Evolutionary conservation across 2,329 filamentous ascomycete species (phyloP).

Genomic region (Lachnellula cervina): DNA sequence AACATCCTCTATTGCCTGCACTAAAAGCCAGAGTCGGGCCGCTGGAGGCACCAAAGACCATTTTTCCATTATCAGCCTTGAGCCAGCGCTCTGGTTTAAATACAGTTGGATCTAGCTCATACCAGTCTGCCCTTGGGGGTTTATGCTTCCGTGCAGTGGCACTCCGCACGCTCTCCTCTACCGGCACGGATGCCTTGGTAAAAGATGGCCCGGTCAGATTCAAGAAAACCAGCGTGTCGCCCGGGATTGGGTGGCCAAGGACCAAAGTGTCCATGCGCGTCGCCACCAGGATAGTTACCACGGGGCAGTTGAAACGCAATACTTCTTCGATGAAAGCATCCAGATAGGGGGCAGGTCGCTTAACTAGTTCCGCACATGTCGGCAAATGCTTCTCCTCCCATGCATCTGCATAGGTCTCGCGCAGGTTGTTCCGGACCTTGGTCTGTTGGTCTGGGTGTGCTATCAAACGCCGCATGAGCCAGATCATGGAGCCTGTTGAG

Average conservation of each 20-base stretch:
- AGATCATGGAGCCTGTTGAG: neutral
- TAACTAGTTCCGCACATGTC: neutral
- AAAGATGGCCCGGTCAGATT: conserved; percentile 12
- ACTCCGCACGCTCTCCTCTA: conserved; percentile 23
- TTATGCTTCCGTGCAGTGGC: neutral
- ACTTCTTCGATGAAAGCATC: conserved; percentile 25
- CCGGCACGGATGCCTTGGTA: conserved; percentile 15
- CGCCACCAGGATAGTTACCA: conserved; percentile 29
- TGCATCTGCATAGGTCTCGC: neutral
- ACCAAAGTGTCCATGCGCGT: conserved; percentile 30
- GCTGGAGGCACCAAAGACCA: conserved; percentile 31
- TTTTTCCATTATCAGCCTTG: conserved; percentile 4
- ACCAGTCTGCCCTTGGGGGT: conserved; percentile 26
- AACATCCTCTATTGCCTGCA: conserved; percentile 35
- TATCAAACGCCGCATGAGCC: neutral
- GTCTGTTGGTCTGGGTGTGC: neutral
- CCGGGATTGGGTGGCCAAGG: conserved; percentile 33
- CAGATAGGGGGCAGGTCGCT: conserved; percentile 4
- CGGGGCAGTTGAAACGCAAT: conserved; percentile 27
- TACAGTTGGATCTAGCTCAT: conserved; percentile 20
- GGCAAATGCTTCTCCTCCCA: neutral
- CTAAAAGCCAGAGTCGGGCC: conserved; percentile 37
- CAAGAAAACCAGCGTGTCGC: conserved; percentile 31
- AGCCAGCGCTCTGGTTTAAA: conserved; percentile 39
- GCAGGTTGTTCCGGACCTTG: neutral